Conservation (phyloP, 2,329 filamentous ascomycete species). For the Chaetomium globosum region DNA sequence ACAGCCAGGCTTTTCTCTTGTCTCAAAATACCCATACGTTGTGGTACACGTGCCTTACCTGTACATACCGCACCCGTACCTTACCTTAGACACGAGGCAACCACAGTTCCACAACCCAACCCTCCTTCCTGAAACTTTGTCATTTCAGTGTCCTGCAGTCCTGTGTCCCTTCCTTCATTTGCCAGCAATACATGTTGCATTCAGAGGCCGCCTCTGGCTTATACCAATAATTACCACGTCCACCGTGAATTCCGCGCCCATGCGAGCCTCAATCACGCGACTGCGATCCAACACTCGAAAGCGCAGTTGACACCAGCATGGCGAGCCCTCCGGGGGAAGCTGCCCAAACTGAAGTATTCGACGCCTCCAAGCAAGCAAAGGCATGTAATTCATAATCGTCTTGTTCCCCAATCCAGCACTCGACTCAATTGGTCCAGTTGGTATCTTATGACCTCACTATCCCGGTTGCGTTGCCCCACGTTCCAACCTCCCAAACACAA, state of each 20-base stretch:
- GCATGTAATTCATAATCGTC: slow-evolving; percentile 16
- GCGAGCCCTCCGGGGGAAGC: slow-evolving; percentile 14
- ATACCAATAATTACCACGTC: background rate
- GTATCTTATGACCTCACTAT: background rate
- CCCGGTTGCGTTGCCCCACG: background rate
- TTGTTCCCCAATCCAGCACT: background rate
- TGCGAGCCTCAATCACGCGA: slow-evolving; percentile 14
- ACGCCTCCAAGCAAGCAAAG: slow-evolving; percentile 31
- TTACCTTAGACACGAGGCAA: slow-evolving; percentile 23
- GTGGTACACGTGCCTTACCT: slow-evolving; percentile 30
- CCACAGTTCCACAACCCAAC: slow-evolving; percentile 21
- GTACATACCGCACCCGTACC: slow-evolving; percentile 23
- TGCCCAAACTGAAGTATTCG: slow-evolving; percentile 21
- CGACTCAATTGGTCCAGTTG: background rate
- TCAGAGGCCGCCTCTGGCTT: background rate
- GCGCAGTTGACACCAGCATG: slow-evolving; percentile 31
- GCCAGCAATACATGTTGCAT: background rate
- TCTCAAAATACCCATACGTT: slow-evolving; percentile 26
- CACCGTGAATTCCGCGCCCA: slow-evolving; percentile 14
- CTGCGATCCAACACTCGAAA: slow-evolving; percentile 11
- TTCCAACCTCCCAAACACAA: background rate
- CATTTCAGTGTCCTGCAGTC: background rate
- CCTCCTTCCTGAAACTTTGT: slow-evolving; percentile 18
- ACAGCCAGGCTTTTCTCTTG: slow-evolving; percentile 16
- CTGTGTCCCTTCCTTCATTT: background rate